Conservation (phyloP, 1,284 basidiomycete genomes). For the Coniophora puteana region DNA sequence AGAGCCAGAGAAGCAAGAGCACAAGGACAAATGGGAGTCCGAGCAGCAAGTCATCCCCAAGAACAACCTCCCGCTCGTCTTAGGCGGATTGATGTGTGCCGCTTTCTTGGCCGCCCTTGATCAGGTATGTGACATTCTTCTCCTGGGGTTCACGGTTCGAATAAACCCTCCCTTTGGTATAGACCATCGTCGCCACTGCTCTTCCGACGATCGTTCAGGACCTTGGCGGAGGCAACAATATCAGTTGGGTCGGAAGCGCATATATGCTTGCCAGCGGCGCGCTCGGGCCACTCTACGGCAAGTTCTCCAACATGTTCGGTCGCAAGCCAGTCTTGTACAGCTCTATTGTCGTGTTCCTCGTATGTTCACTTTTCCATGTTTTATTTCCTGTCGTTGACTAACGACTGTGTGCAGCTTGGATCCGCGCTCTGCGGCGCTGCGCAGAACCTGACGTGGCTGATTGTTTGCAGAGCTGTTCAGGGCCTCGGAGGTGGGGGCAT, state of each 20-base stretch:
- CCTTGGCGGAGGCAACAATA: slow-evolving; percentile 64
- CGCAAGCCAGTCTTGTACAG: slow-evolving; percentile 74
- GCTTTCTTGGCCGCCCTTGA: slow-evolving; percentile 59
- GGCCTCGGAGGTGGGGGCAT: slow-evolving; percentile 83
- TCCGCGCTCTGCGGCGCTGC: slow-evolving; percentile 83
- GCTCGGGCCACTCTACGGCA: slow-evolving; percentile 71
- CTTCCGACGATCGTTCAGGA: slow-evolving; percentile 72
- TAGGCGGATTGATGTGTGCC: slow-evolving; percentile 48
- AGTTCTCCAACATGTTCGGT: slow-evolving; percentile 64
- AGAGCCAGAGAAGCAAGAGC: too few relatives aligned
- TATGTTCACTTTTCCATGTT: slow-evolving; percentile 22
- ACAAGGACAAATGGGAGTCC: too few relatives aligned
- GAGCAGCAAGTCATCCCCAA: slow-evolving; percentile 53
- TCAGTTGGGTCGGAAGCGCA: slow-evolving; percentile 78
- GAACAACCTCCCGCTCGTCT: slow-evolving; percentile 51
- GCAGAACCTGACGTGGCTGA: slow-evolving; percentile 72
- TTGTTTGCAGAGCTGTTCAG: slow-evolving; percentile 74
- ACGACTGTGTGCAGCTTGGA: slow-evolving; percentile 46
- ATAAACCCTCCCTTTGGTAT: neutral
- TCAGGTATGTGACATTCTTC: slow-evolving; percentile 40
- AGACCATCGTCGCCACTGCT: slow-evolving; percentile 81
- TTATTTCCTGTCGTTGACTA: slow-evolving; percentile 4
- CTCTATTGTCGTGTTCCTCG: slow-evolving; percentile 69
- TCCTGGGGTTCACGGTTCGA: too few relatives aligned
- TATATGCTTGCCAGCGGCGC: slow-evolving; percentile 73